These are phyloP conservation scores for Aristolochia contorta DNA, from an alignment of 164 flowering plant genomes.

Conservation along the genomic window DNA sequence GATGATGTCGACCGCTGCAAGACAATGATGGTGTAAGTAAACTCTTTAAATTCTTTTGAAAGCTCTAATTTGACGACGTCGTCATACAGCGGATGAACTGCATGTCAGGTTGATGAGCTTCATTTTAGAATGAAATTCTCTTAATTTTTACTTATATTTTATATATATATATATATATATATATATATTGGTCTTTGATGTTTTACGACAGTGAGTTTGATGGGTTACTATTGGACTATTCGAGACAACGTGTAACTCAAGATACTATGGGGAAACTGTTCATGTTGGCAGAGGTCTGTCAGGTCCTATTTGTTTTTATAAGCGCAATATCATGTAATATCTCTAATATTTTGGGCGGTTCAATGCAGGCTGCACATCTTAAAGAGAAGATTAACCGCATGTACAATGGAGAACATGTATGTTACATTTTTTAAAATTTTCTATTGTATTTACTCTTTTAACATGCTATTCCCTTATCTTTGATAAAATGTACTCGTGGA, in stretches of 20 bases:
- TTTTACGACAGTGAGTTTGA: constrained; percentile 55
- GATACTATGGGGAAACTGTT: constrained; percentile 64
- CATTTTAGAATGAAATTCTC: too few relatives aligned
- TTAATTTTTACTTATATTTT: too few relatives aligned
- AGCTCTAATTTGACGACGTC: too few relatives aligned
- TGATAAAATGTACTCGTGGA: too few relatives aligned
- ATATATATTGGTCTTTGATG: neutral
- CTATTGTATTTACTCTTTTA: neutral
- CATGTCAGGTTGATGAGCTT: too few relatives aligned
- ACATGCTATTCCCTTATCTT: neutral
- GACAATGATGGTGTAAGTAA: constrained; percentile 62
- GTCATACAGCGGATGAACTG: too few relatives aligned
- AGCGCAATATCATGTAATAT: neutral
- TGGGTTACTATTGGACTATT: constrained; percentile 75
- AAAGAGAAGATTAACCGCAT: constrained; percentile 69
- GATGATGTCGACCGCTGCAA: constrained; percentile 54
- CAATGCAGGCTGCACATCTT: constrained; percentile 64
- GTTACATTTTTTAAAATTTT: constrained; percentile 9
- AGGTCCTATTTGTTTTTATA: neutral
- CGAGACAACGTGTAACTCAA: constrained; percentile 58
- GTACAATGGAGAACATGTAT: constrained; percentile 80
- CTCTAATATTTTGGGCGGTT: constrained; percentile 7
- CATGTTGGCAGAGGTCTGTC: constrained; percentile 62
- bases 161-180: too few relatives aligned
- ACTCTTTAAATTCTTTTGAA: neutral